phyloP scores from a whole-genome alignment of 2,329 filamentous ascomycete species.

The Phaeosphaeriaceae sp. region DNA sequence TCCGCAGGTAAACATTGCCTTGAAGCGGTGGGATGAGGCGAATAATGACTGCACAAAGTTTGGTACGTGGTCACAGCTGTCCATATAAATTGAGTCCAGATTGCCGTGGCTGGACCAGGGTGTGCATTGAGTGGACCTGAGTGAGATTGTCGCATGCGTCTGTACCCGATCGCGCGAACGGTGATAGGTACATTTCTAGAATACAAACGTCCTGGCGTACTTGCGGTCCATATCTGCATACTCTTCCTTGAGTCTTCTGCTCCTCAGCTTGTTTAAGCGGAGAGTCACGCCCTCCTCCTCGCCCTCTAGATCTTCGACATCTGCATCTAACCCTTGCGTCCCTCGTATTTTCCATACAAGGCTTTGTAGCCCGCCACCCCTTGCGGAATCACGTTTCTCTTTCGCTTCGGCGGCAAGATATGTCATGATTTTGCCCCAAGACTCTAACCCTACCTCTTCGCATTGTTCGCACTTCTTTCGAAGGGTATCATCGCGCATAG shows the following conservation, averaged over 20 bases:
- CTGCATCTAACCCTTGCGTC: slow-evolving; percentile 33
- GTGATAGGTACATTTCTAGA: slow-evolving; percentile 18
- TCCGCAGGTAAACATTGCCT: background rate
- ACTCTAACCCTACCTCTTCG: slow-evolving; percentile 74
- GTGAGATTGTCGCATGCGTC: too few species aligned
- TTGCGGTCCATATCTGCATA: slow-evolving; percentile 46
- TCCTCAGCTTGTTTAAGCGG: slow-evolving; percentile 43
- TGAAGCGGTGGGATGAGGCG: background rate
- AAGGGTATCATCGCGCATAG: slow-evolving; percentile 47
- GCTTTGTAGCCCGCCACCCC: slow-evolving; percentile 23
- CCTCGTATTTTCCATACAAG: slow-evolving; percentile 37
- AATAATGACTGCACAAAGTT: background rate
- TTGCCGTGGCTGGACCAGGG: too few species aligned
- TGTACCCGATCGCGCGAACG: background rate
- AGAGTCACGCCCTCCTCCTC: slow-evolving; percentile 45
- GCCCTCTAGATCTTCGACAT: slow-evolving; percentile 40
- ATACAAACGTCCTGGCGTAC: slow-evolving; percentile 45
- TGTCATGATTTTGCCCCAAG: slow-evolving; percentile 83
- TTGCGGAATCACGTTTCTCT: slow-evolving; percentile 33
- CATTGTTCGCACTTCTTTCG: slow-evolving; percentile 76
- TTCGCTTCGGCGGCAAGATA: slow-evolving; percentile 62
- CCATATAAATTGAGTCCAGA: too few species aligned
- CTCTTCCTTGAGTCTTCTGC: slow-evolving; percentile 41
- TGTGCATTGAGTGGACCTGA: too few species aligned
- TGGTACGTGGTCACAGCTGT: too few species aligned